Evolutionary conservation across 805 yeast genomes (phyloP), one percentile per base, ranked within the genome.

Genomic region (Starmerella geochares): DNA sequence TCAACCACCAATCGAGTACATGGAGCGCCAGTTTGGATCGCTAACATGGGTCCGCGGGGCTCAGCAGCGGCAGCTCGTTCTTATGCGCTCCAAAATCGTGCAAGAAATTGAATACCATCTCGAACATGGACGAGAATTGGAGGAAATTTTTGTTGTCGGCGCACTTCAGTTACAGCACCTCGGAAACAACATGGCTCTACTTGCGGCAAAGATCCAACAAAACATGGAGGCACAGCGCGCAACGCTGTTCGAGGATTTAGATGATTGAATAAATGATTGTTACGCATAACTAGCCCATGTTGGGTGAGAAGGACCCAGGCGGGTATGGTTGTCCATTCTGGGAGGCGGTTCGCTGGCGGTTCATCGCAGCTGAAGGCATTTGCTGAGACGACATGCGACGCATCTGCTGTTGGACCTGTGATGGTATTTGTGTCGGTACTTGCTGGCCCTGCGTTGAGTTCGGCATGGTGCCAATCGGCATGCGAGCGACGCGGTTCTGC

Each of bases 21-120:
- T 52, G 47, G 25, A 46, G 14, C 17, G 20, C n/a, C 36, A 24
- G 16, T 46, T n/a, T 14, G 55, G 55, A 5, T 10, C 25, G 23
- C 25, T 42, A 33, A 19, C 16, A 36, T 41, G 31, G 43, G n/a
- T 6, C 1, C 11, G 31, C 23, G 25, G 37, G 1, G 23, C 38
- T 10, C 42, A 24, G 9, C 38, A 48, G 28, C 42, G 38, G 17
- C 40, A 24, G 13, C 16, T 23, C 20, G 24, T 25, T n/a, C 19
- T 39, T 8, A 13, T 35, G 24, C 24, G 51, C 25, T 13, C 44
- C 13, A 42, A 32, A 8, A 35, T 52, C 3, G 45, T 52, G 10
- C 35, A 43, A n/a, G 55, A 52, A 24, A 52, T 52, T 17, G 53
- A 42, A 29, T 14, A 4, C n/a, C 55, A 52, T 16, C 47, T 52